Evolutionary conservation across 2,329 filamentous ascomycete species (phyloP).

Genomic region (Allantophomopsis cytisporea): DNA sequence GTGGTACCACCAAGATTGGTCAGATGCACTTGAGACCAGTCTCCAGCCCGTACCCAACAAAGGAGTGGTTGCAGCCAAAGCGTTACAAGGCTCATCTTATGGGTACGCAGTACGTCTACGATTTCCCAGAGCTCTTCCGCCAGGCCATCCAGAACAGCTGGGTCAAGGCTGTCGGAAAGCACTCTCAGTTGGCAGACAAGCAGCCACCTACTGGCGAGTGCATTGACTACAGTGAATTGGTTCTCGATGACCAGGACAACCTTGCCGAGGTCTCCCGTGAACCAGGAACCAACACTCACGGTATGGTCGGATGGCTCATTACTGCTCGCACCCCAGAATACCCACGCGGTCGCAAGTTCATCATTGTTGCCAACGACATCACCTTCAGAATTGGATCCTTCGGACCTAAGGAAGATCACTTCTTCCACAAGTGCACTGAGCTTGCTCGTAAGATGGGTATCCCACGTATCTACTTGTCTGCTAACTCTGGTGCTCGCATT

Average conservation of each 20-base stretch:
- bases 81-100: conserved; percentile 98
- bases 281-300: conserved; percentile 86
- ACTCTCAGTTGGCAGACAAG: conserved; percentile 62
- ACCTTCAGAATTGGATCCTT: conserved; percentile 99
- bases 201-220: conserved; percentile 80
- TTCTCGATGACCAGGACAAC: conserved; percentile 87
- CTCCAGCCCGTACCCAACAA: conserved; percentile 86
- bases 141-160: conserved; percentile 96
- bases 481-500: conserved; percentile 96
- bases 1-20: conserved; percentile 87
- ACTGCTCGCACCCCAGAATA: conserved; percentile 94
- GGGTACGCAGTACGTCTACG: conserved; percentile 98
- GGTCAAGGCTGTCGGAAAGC: conserved; percentile 60
- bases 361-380: conserved; percentile 98
- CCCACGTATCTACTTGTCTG: conserved; percentile 92
- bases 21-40: conserved; percentile 90
- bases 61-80: conserved; percentile 98
- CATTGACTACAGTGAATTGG: conserved; percentile 86
- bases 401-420: conserved; percentile 89
- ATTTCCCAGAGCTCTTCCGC: conserved; percentile 98
- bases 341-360: conserved; percentile 78
- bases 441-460: conserved; percentile 88
- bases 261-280: conserved; percentile 88
- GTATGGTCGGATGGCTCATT: conserved; percentile 98
- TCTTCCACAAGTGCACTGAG: conserved; percentile 99